phyloP scores from a whole-genome alignment of 306 rosid species.

The Begonia peltatifolia region DNA sequence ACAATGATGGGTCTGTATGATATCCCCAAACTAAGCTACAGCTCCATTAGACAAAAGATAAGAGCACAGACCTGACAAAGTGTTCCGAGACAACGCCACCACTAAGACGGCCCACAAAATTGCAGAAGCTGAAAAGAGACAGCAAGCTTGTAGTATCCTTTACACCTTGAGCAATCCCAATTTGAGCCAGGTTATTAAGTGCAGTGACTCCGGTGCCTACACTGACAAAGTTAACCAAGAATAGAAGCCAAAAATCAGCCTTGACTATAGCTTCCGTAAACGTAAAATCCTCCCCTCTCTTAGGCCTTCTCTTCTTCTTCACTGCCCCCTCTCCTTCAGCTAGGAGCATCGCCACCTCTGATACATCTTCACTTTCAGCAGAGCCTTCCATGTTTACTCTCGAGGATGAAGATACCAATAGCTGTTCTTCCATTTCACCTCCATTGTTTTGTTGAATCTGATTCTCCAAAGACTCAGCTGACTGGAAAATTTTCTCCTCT shows the following conservation, averaged over 20 bases:
- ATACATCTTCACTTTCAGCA: conserved; percentile 27
- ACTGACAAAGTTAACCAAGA: conserved; percentile 60
- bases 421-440: conserved; percentile 23
- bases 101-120: conserved; percentile 71
- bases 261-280: conserved; percentile 56
- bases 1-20: too few species aligned
- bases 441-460: conserved; percentile 13
- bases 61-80: conserved; percentile 52
- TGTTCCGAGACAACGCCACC: conserved; percentile 78
- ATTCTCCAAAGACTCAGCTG: conserved; percentile 23
- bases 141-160: conserved; percentile 51
- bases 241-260: conserved; percentile 79
- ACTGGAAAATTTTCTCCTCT: conserved; percentile 12
- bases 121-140: conserved; percentile 67
- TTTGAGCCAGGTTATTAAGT: conserved; percentile 63
- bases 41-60: conserved; percentile 6
- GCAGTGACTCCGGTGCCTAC: conserved; percentile 82
- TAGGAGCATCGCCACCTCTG: conserved; percentile 68
- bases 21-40: neutral
- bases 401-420: conserved; percentile 27
- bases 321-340: conserved; percentile 86
- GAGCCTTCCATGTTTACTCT: conserved; percentile 27
- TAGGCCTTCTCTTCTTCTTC: conserved; percentile 64
- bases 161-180: conserved; percentile 63
- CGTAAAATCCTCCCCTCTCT: conserved; percentile 69